Evolutionary conservation across 768 basidiomycete species (phyloP).

Genomic region (Naganishia randhawae): DNA sequence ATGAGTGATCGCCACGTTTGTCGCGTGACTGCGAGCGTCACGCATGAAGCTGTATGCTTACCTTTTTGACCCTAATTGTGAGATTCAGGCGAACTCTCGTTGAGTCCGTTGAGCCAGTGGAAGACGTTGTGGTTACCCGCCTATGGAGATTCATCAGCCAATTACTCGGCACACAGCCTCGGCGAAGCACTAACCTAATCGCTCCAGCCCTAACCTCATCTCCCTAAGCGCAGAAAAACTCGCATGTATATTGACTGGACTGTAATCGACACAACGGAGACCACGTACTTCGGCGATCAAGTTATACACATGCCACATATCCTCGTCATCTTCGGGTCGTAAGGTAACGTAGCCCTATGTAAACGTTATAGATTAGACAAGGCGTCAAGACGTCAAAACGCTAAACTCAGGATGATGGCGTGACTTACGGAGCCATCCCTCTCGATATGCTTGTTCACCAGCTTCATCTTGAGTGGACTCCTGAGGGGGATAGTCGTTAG

Average conservation of each 20-base stretch:
- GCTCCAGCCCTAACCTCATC: slow-evolving; percentile 82
- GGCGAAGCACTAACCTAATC: slow-evolving; percentile 59
- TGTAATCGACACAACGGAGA: background rate
- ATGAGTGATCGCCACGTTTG: background rate
- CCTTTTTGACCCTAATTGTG: slow-evolving; percentile 71
- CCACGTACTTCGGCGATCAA: slow-evolving; percentile 70
- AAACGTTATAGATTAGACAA: slow-evolving; percentile 12
- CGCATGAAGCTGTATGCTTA: slow-evolving; percentile 49
- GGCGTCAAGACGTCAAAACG: background rate
- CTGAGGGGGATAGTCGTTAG: too few relatives aligned
- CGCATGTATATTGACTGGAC: slow-evolving; percentile 1
- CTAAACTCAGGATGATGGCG: background rate
- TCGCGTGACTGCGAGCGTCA: background rate
- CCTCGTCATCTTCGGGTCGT: slow-evolving; percentile 94
- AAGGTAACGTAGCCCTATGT: slow-evolving; percentile 84
- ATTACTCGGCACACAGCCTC: background rate
- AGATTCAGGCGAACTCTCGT: slow-evolving; percentile 79
- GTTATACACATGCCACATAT: slow-evolving; percentile 99
- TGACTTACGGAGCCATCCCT: slow-evolving; percentile 71
- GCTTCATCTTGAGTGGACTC: slow-evolving; percentile 74
- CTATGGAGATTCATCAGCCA: slow-evolving; percentile 50
- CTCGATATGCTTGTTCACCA: slow-evolving; percentile 75
- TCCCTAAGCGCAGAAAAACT: slow-evolving; percentile 52
- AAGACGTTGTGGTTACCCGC: slow-evolving; percentile 80
- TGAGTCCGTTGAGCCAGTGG: slow-evolving; percentile 91